Conservation (phyloP, 176 grass and related monocot species). For the Carex kokanica region DNA sequence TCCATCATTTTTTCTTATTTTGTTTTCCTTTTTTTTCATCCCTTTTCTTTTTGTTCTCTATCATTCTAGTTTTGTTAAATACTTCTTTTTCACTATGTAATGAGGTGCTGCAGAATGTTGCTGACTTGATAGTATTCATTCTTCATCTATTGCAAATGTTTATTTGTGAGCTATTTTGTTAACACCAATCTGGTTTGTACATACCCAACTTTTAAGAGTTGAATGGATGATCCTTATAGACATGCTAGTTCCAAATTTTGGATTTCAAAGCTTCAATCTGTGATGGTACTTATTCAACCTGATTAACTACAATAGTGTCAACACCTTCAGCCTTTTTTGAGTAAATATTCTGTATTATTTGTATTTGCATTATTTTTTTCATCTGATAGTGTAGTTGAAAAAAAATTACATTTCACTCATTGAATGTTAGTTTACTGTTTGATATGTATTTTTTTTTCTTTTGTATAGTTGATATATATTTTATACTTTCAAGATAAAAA, state of each 20-base stretch:
- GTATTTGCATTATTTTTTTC: too few species aligned
- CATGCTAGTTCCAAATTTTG: neutral
- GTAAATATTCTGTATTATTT: neutral
- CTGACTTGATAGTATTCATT: neutral
- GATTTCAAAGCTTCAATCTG: neutral
- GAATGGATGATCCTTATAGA: neutral
- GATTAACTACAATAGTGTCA: neutral
- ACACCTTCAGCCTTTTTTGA: neutral
- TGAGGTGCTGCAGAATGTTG: slow-evolving; percentile 3
- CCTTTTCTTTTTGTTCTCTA: neutral
- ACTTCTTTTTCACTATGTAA: neutral
- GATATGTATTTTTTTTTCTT: too few species aligned
- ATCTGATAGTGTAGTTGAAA: too few species aligned
- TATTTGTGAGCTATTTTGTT: neutral
- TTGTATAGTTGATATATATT: neutral
- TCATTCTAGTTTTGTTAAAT: slow-evolving; percentile 2
- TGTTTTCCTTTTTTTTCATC: neutral
- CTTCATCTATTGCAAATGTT: neutral
- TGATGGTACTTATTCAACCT: neutral
- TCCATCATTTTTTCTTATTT: neutral
- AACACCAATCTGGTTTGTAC: neutral
- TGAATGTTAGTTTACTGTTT: too few species aligned
- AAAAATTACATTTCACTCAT: too few species aligned
- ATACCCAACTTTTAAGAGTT: neutral
- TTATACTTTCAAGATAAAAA: too few species aligned